Evolutionary conservation across 257 asterid species (phyloP), one percentile per base, ranked within the genome.

Genomic region (Solanum boliviense): DNA sequence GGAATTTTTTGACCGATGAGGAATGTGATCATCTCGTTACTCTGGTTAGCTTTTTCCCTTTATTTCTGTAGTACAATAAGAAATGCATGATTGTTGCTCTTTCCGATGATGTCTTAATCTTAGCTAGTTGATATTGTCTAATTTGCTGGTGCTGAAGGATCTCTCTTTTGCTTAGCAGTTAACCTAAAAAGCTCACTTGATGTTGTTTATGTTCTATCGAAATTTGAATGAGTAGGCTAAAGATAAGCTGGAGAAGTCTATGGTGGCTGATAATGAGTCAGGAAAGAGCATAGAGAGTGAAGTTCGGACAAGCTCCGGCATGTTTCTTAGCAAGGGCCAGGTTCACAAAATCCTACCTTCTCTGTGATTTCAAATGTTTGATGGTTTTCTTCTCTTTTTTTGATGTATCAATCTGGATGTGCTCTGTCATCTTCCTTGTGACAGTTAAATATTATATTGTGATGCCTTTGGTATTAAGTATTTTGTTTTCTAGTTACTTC

Each of bases 271-370:
- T 90, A 94, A 96, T 88, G 98, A 95, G 3, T 94, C 99, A 70
- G 99, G 99, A 62, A 93, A 95, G 94, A 97, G 98, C 86, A 29
- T 97, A 68, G 98, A 93, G 91, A 97, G 99, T 73, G 95, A 96
- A 87, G 98, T 95, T 39, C 93, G 99, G 75, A 97, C 99, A 58
- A 97, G 99, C 91, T 95, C 99, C 4, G 99, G 99, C 91, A 97
- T 95, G 99, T 97, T 96, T 93, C 92, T 97, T 34, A 32, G 4
- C 16, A 95, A 94, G 91, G 91, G 85, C 25, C 98, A 97, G 99
- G 99, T 96, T 74, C 31, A 94, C 76, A 74, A 48, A 29, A 81
- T 25, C 29, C 70, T 29, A 27, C 20, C 0, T 81, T 31, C 0
- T 81, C 68, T 81, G 38, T 5, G 7, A 81, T 81, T 81, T 81